Base-by-base conservation (phyloP, 2,329 filamentous ascomycete genomes). In the Hypoxylon sp. region DNA sequence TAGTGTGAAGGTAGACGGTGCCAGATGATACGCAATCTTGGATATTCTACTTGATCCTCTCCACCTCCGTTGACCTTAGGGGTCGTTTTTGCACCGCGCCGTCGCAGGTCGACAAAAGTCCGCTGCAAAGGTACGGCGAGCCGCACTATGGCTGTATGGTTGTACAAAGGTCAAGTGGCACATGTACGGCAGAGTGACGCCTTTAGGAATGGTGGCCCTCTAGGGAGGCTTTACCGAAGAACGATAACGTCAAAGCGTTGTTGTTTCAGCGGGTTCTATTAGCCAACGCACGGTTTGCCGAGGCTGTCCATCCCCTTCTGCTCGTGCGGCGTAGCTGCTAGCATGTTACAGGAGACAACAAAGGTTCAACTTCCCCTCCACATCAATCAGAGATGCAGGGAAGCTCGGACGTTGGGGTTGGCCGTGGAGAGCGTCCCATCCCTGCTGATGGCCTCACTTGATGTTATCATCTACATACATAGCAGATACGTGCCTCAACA, bases 261-360 rank as follows among this genome's bases (percentile, higher is more conserved):
- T 13, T 29, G 27, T 49, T 18, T 48, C 24, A 35, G 18, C 18
- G 10, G 31, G 21, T 46, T 23, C 42, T 40, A 51, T 59, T 50
- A 48, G 37, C 31, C 42, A 27, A 46, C 11, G 40, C 53, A 58
- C 48, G 48, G 47, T 26, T 27, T 33, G 13, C 20, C 48, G 41
- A 23, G 59, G 35, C 10, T 37, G n/a, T 26, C 18, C 31, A 27
- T 42, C 38, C 45, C 38, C 43, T 18, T n/a, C n/a, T n/a, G n/a
- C 20, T 10, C 21, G 20, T 48, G 51, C 43, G 33, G 59, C 50
- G 42, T 50, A 56, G 51, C 33, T 58, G 31, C 50, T n/a, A n/a
- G n/a, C n/a, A n/a, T n/a, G n/a, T n/a, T n/a, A n/a, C n/a, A n/a
- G n/a, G n/a, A n/a, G n/a, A n/a, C n/a, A n/a, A n/a, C 42, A 37